A percentile compares a stretch with the other conserved stretches of the same genome.
Evolutionary conservation across 2,329 filamentous ascomycete species (phyloP).

Genomic region (Alternaria arborescens): DNA sequence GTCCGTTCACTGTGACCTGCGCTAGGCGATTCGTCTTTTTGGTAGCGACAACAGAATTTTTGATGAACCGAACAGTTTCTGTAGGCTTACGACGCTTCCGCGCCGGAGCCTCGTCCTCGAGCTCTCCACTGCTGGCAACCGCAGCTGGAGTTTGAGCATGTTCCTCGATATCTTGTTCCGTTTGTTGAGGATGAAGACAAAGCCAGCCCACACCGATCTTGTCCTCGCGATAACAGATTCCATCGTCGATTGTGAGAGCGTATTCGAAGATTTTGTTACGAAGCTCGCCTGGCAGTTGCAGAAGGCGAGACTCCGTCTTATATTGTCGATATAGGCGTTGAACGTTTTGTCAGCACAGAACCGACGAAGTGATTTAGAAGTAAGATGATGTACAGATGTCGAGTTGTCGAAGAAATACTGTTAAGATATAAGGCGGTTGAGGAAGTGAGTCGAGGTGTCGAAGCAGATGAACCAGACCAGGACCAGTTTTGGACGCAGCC

Average conservation of each 20-base stretch:
- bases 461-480: no score
- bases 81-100: background rate
- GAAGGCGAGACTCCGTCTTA: background rate
- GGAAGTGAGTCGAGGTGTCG: no score
- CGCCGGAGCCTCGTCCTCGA: background rate
- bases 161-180: background rate
- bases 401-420: no score
- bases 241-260: no score
- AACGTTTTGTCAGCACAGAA: background rate
- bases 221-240: no score
- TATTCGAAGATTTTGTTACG: background rate
- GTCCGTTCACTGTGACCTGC: background rate
- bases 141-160: background rate
- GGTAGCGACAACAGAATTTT: background rate
- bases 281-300: constrained; percentile 8
- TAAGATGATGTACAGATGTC: no score
- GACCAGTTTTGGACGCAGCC: no score
- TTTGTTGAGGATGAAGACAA: background rate
- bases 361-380: no score
- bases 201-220: background rate
- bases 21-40: background rate
- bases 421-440: no score
- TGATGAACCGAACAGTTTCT: background rate
- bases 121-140: background rate
- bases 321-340: background rate